phyloP scores from a whole-genome alignment of 1,284 basidiomycete genomes.

The Heliocybe sulcata region DNA sequence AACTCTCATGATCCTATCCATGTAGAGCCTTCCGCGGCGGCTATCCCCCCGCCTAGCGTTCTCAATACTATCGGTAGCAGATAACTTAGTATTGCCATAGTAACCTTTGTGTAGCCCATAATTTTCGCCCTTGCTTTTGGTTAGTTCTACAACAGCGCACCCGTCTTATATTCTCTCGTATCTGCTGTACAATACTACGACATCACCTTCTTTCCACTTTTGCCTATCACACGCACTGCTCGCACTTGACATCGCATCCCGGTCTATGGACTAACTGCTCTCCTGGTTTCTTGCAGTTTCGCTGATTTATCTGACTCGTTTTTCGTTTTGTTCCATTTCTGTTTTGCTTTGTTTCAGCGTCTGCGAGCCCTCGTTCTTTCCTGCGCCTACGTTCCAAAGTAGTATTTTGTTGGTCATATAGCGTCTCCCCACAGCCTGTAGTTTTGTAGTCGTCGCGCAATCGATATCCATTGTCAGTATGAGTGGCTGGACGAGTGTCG shows the following conservation, averaged over 20 bases:
- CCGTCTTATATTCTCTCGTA: neutral
- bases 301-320: neutral
- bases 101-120: conserved; percentile 1
- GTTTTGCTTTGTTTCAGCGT: neutral
- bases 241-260: neutral
- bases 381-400: neutral
- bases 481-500: no score
- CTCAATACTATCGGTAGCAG: conserved; percentile 17
- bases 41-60: conserved; percentile 8
- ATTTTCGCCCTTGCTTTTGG: neutral
- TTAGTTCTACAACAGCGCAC: neutral
- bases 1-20: conserved; percentile 10
- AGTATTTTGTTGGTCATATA: neutral
- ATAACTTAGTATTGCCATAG: conserved; percentile 14
- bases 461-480: neutral
- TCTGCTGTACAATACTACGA: neutral
- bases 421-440: neutral
- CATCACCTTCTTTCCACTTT: neutral
- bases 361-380: neutral
- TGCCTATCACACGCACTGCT: neutral
- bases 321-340: neutral
- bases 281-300: neutral
- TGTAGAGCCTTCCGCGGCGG: neutral
- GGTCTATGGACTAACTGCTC: neutral
- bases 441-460: neutral